These are phyloP conservation scores for Penicillium vulpinum DNA, from an alignment of 2,329 filamentous ascomycete genomes.

Conservation along the genomic window DNA sequence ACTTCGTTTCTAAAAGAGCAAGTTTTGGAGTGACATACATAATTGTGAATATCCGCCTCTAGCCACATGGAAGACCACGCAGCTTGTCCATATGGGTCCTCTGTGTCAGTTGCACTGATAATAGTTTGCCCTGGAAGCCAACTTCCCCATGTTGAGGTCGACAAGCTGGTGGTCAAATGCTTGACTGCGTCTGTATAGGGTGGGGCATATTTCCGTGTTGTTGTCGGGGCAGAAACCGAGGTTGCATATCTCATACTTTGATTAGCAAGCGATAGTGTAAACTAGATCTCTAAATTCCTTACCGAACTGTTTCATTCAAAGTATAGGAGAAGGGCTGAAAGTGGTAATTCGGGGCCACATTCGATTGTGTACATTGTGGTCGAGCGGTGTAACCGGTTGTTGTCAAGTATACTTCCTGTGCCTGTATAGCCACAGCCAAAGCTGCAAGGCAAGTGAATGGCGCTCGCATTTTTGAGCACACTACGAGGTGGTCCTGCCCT, in stretches of 20 bases:
- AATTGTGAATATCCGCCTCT: slow-evolving; percentile 32
- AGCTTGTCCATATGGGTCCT: slow-evolving; percentile 37
- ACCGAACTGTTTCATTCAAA: slow-evolving; percentile 32
- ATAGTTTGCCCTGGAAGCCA: slow-evolving; percentile 34
- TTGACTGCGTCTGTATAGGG: slow-evolving; percentile 27
- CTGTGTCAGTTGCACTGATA: slow-evolving; percentile 29
- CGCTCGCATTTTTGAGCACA: not conserved
- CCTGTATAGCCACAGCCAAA: slow-evolving; percentile 10
- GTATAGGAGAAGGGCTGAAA: slow-evolving; percentile 33
- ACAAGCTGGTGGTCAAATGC: slow-evolving; percentile 23
- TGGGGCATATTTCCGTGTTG: slow-evolving; percentile 32
- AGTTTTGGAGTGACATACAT: slow-evolving; percentile 13
- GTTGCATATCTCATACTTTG: slow-evolving; percentile 28
- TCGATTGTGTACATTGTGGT: slow-evolving; percentile 28
- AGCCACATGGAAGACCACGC: slow-evolving; percentile 41
- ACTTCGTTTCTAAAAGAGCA: not conserved
- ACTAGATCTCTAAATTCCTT: not conserved
- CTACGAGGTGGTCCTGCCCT: not conserved
- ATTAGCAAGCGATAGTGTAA: slow-evolving; percentile 5
- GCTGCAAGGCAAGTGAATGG: not conserved
- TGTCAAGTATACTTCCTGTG: slow-evolving; percentile 31
- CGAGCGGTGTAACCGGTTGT: slow-evolving; percentile 24
- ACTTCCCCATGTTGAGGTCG: slow-evolving; percentile 37
- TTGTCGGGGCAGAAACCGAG: slow-evolving; percentile 32
- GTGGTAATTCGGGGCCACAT: slow-evolving; percentile 21